Percentiles rank a stretch among this genome's conserved stretches.
These are phyloP conservation scores for Coemansia sp. DNA, from an alignment of 192 early-diverging fungal species.

Conservation along the genomic window DNA sequence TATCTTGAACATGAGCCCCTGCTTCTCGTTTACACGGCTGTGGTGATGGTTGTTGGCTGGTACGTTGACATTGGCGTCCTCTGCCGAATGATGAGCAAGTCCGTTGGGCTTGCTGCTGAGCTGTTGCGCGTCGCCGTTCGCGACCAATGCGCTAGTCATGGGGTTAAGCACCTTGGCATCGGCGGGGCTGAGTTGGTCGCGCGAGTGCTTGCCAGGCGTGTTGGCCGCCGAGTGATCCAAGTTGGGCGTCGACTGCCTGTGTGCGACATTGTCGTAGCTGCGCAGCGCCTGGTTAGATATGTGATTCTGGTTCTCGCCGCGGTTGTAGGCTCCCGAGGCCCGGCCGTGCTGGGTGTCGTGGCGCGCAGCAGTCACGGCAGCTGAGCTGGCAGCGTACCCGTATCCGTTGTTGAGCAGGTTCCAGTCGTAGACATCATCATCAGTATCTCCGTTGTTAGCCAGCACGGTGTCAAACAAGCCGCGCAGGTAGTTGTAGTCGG, in stretches of 20 bases:
- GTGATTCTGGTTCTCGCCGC: conserved; percentile 44
- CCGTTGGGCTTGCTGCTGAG: conserved; percentile 21
- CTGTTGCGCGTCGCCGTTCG: conserved; percentile 22
- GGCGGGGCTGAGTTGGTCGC: conserved; percentile 7
- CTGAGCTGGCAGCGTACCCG: conserved; percentile 2
- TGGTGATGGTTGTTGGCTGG: conserved; percentile 19
- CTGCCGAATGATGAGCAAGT: conserved; percentile 40
- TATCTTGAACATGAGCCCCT: conserved; percentile 55
- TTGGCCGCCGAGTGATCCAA: conserved; percentile 37
- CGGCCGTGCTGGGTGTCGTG: conserved; percentile 3
- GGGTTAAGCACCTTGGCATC: neutral
- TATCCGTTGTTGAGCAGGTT: conserved; percentile 55
- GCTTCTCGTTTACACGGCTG: conserved; percentile 42
- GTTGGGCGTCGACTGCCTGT: conserved; percentile 31
- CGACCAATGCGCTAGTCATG: conserved; percentile 13
- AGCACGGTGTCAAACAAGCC: conserved; percentile 83
- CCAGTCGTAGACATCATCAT: conserved; percentile 92
- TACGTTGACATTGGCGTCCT: conserved; percentile 31
- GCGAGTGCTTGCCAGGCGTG: conserved; percentile 43
- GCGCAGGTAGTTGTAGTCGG: conserved; percentile 87
- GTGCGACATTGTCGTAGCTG: conserved; percentile 28
- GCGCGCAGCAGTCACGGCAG: conserved; percentile 14
- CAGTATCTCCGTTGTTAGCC: conserved; percentile 76
- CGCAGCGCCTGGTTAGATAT: conserved; percentile 23
- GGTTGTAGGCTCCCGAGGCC: conserved; percentile 46